phyloP scores from a whole-genome alignment of 192 early-diverging fungal genomes.

The Podila clonocystis region DNA sequence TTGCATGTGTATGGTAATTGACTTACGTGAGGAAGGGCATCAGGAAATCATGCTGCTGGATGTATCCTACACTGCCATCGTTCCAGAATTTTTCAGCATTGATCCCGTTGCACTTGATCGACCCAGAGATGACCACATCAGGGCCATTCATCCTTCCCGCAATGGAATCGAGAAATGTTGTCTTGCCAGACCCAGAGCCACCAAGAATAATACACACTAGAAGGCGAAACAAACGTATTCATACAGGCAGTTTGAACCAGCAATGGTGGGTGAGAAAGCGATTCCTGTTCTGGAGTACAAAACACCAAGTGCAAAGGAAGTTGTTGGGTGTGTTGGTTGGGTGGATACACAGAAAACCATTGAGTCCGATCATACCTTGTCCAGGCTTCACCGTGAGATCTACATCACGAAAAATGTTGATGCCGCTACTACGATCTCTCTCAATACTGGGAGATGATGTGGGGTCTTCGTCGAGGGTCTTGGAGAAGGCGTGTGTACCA shows the following conservation, averaged over 20 bases:
- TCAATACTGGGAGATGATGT: neutral
- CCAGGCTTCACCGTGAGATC: conserved; percentile 46
- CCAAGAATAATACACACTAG: conserved; percentile 85
- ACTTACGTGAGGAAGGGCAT: conserved; percentile 51
- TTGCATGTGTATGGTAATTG: neutral
- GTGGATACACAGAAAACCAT: too few species aligned
- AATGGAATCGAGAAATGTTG: conserved; percentile 80
- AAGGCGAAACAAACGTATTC: conserved; percentile 10
- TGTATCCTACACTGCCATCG: conserved; percentile 47
- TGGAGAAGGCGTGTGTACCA: neutral
- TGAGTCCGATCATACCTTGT: conserved; percentile 17
- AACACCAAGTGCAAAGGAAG: too few species aligned
- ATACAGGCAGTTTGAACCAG: too few species aligned
- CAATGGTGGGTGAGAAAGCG: too few species aligned
- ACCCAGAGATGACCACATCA: conserved; percentile 53
- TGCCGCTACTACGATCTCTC: conserved; percentile 25
- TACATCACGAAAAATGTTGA: conserved; percentile 43
- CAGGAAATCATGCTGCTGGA: conserved; percentile 48
- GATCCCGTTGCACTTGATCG: conserved; percentile 57
- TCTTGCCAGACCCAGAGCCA: conserved; percentile 83
- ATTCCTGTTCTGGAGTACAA: too few species aligned
- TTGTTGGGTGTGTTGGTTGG: too few species aligned
- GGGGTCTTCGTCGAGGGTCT: too few species aligned
- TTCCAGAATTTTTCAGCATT: conserved; percentile 52
- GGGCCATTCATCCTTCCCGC: conserved; percentile 69